Evolutionary conservation across 108 stramenopile species (phyloP), one percentile per base, ranked within the genome.

Genomic region (Poteriospumella lacustris): DNA sequence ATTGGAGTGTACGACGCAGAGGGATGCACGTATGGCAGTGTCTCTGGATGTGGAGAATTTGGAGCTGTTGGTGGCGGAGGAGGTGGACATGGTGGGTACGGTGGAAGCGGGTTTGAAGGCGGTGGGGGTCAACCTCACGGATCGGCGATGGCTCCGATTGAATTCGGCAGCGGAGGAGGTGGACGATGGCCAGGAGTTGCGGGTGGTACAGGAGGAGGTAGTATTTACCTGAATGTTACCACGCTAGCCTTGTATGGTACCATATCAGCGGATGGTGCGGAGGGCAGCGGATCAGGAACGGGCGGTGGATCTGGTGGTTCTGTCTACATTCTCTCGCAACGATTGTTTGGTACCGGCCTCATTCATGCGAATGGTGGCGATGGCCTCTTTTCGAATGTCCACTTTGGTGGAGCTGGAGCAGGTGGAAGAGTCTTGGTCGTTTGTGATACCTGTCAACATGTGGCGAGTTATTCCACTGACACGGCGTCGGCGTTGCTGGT

Each of bases 321-420:
- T 33, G 24, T 73, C 9, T 42, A 34, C 3, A 5, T 73, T 34
- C 5, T 44, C 3, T 5, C 33, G 36, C 31, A 39, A 52, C 24
- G 5, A 33, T 5, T 73, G 12, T 56, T 26, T 3, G 70, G 70
- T 73, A 42, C 3, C 9, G 70, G 70, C 33, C 26, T 5, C 15
- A 73, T 73, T 73, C 40, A 56, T 33, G 70, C 70, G 26, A 42
- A 42, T 42, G 70, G 70, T 34, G 70, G 70, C 36, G 44, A 73
- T 52, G 70, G 70, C 38, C 19, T 56, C 26, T 42, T 52, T 42
- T 19, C 38, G 34, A 26, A 38, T 12, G 70, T 38, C 24, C 36
- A 44, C 31, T 73, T 73, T 73, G 70, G 70, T 5, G 70, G 70
- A 28, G 33, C 9, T 44, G 70, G 70, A 26, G 3, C 40, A 33